Base-by-base conservation (phyloP, 208 protist genomes). In the Leishmania tarentolae region DNA sequence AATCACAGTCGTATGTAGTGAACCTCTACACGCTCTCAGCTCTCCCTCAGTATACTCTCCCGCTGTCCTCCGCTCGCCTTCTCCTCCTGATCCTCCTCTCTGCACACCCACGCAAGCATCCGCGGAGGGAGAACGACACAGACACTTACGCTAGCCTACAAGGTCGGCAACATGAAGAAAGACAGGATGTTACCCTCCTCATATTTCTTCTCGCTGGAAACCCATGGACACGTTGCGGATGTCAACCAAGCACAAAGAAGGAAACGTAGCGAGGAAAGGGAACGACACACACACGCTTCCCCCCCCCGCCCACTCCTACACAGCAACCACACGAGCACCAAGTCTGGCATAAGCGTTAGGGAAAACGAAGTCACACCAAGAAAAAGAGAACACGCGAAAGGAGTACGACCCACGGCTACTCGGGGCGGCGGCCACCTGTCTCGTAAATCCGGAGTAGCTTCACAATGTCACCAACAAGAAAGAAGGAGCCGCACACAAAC, bases 401-500 rank as follows among this genome's bases (percentile, higher is more conserved):
- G 15, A 0, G 66, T 37, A 19, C 1, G 31, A 15, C 7, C 13
- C 24, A 28, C 9, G 6, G 35, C 63, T 70, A 86, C 31, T 81
- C 82, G 52, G 31, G n/a, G 57, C 78, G 82, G 50, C 78, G 79
- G 28, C 40, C 70, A 21, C 79, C 79, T 9, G 69, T 72, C 65
- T 88, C 75, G 57, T 91, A 83, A 35, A 37, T 53, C 9, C 82
- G 65, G 28, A 92, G 53, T 42, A 97, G 84, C 42, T 83, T 88
- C 76, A 95, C 73, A 17, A 96, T 75, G 71, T 97, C 91, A 9
- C 87, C 88, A 17, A 97, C 82, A 31, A 97, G 82, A 76, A 93
- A 97, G 72, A 97, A 94, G n/a, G 94, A 97, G n/a, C 94, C 94
- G 59, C 88, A 93, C 46, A 95, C 88, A 80, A 97, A 94, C 50